Evolutionary conservation across 345 rosid genomes (phyloP), one percentile per base, ranked within the genome.

Genomic region (Citrus glauca): DNA sequence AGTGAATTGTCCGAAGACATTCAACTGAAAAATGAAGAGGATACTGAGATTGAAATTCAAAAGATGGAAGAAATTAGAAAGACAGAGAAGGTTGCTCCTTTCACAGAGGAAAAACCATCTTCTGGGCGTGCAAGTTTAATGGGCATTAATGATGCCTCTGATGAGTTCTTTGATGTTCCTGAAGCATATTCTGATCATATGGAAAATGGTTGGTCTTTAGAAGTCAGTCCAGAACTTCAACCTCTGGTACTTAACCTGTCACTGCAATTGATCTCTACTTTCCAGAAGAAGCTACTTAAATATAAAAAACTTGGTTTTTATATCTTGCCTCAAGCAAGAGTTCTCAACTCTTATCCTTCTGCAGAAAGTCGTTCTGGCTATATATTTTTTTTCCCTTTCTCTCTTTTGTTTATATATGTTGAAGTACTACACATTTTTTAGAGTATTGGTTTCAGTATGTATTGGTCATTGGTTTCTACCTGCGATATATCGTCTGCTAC

Each of bases 161-260:
- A 94, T 79, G 99, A 92, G 78, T 96, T 94, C 88, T 92, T 96
- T 77, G 99, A 96, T 78, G 98, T 92, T 74, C 97, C 94, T 28
- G 97, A 87, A 69, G 79, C 87, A 60, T 93, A 90, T 77, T 80
- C 78, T 78, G 93, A 91, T 63, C 82, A 72, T 20, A 73, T 78
- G 42, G 94, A 86, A 55, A 83, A 80, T 77, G 87, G 83, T 27
- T 86, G 93, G 94, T 67, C 84, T 59, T 40, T 88, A 35, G 92
- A 90, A 42, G 70, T 72, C 77, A 81, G 80, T 75, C 82, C 89
- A 19, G 91, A 85, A 77, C 30, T 68, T 65, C 65, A 20, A 22
- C 9, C 86, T 24, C 71, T 69, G 88, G 94, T 87, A 84, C 75
- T 85, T 19, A 50, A 10, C 73, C 55, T 10, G 16, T 38, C 68